phyloP scores from a whole-genome alignment of 345 rosid genomes.

The Xanthoceras sorbifolium region DNA sequence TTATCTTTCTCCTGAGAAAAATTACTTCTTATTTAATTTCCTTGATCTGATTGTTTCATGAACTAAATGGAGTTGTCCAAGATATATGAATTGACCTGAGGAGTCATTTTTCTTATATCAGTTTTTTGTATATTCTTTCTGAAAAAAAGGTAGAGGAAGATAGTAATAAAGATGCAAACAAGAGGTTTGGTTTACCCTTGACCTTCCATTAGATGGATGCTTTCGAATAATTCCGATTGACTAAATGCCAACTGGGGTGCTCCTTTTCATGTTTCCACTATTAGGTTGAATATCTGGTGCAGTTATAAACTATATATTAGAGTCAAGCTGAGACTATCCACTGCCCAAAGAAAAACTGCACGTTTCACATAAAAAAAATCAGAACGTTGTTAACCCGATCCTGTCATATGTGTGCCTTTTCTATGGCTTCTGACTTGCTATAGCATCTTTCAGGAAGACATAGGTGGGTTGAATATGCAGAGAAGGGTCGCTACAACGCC shows the following conservation, averaged over 20 bases:
- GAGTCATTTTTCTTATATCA: neutral
- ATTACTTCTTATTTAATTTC: no score
- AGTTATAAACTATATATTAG: neutral
- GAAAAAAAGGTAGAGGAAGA: neutral
- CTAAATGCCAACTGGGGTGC: neutral
- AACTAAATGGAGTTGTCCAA: neutral
- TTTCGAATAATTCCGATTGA: no score
- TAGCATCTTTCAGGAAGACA: conserved; percentile 65
- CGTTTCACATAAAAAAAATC: neutral
- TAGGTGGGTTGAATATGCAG: conserved; percentile 94
- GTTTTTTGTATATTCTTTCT: neutral
- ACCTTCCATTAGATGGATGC: neutral
- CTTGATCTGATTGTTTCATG: neutral
- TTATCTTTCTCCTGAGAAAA: neutral
- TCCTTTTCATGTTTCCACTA: neutral
- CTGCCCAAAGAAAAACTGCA: neutral
- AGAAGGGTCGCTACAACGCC: conserved; percentile 83
- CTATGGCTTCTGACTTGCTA: conserved; percentile 2
- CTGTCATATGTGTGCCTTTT: neutral
- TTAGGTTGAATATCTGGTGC: neutral
- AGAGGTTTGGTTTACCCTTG: neutral
- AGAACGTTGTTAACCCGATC: neutral
- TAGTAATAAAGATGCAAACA: neutral
- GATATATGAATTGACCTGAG: neutral
- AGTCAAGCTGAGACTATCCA: neutral